Conservation (phyloP, 2,329 filamentous ascomycete species). For the Pyricularia sp. region DNA sequence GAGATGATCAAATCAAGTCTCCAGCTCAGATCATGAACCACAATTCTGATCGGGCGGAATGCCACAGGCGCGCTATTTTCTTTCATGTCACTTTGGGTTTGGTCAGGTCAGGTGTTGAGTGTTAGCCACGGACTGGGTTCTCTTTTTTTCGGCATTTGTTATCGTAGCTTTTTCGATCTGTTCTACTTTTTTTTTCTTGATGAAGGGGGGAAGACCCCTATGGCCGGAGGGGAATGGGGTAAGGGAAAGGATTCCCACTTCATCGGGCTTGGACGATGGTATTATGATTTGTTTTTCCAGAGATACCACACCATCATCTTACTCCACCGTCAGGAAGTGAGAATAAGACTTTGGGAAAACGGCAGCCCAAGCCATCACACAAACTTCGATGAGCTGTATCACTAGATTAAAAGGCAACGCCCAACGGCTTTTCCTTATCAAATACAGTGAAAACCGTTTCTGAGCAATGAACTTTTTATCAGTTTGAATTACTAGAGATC, state of each 20-base stretch:
- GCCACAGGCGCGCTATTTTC: not conserved
- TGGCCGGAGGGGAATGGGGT: not conserved
- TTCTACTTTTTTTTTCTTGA: conserved; percentile 12
- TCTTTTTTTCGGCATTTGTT: conserved; percentile 13
- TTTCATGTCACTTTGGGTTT: conserved; percentile 6
- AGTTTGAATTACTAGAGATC: not conserved
- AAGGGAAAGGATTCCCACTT: not conserved
- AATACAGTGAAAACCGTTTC: not conserved
- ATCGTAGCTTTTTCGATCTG: conserved; percentile 9
- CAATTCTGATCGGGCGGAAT: conserved; percentile 3
- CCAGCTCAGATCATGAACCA: conserved; percentile 1
- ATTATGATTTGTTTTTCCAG: not conserved
- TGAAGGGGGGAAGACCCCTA: not conserved
- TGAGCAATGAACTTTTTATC: not conserved
- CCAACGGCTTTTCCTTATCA: not conserved
- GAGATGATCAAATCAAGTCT: conserved; percentile 8
- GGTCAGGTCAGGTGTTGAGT: conserved; percentile 2
- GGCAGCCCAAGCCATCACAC: not conserved
- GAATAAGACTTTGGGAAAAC: not conserved
- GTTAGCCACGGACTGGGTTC: conserved; percentile 14
- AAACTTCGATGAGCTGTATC: conserved; percentile 1
- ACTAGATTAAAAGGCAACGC: not conserved
- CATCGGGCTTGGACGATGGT: not conserved
- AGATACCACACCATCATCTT: conserved; percentile 1
- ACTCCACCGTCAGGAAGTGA: not conserved